Base-by-base conservation (phyloP, 2,329 filamentous ascomycete species). In the Talaromyces sp. region DNA sequence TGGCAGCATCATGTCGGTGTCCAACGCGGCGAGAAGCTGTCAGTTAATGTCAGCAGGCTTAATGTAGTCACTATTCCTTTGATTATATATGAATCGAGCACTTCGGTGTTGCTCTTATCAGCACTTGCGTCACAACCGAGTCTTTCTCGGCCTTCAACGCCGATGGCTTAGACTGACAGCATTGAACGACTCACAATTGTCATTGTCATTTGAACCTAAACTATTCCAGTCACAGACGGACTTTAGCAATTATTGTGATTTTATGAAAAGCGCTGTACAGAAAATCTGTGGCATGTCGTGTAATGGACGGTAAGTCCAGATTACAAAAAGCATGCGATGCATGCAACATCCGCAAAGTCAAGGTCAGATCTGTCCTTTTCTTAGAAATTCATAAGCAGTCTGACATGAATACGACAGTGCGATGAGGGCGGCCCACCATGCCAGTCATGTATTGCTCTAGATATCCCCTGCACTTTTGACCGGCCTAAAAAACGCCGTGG, bases 381-480 rank as follows among this genome's bases (percentile, higher is more conserved):
- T 41, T 47, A 61, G 22, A 27, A 52, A 35, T 37, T 6, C 3
- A 37, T 39, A 31, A 59, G 5, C 14, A 5, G 27, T 27, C 54
- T 35, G 13, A 59, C 19, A 8, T 16, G 19, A 8, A 59, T 45
- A 2, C 16, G 60, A 60, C 67, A 89, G 85, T 90, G 88, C 76
- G 87, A 89, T 73, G 86, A 88, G 70, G 82, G 82, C 47, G 87
- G 87, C n/a, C 86, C 86, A 33, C 87, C 88, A 56, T 90, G 88
- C 78, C 81, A 84, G 72, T 87, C 87, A 56, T 90, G 88, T 75
- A 81, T 85, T 49, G 83, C 84, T 61, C 80, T 90, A 68, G 86
- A 89, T 67, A 89, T 90, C 58, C 86, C 86, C 31, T 90, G 88
- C 73, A 90, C 87, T 65, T 89, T 88, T 73, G 82, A 88, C 57